Conservation (phyloP, 2,329 filamentous ascomycete species). For the Mollisiaceae sp. region DNA sequence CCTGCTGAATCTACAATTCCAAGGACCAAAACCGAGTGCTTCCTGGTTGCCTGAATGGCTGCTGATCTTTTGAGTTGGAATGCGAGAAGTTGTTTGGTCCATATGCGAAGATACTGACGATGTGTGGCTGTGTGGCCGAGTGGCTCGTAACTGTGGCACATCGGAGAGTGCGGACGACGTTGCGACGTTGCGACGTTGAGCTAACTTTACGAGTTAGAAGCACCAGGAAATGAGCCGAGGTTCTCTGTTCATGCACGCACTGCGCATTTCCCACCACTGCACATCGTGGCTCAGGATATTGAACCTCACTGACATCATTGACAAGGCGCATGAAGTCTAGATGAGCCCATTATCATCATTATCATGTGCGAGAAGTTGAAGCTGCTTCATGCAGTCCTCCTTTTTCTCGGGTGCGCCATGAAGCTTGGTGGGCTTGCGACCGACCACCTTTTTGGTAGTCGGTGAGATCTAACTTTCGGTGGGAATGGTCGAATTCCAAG, state of each 20-base stretch:
- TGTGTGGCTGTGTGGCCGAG: not conserved
- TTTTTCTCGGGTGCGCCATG: no score
- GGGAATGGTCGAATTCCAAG: no score
- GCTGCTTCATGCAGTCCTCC: no score
- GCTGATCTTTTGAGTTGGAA: not conserved
- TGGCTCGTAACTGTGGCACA: not conserved
- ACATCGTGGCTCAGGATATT: constrained; percentile 6
- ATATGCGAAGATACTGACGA: not conserved
- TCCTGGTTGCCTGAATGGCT: not conserved
- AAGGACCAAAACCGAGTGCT: not conserved
- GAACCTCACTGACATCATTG: not conserved
- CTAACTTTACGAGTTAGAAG: no score
- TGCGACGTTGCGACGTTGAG: not conserved
- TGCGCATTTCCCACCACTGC: not conserved
- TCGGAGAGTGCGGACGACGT: not conserved
- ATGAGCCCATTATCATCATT: not conserved
- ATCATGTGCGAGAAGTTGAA: no score
- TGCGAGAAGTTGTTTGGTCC: not conserved
- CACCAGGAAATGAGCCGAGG: not conserved
- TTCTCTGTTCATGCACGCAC: not conserved
- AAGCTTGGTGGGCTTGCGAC: no score
- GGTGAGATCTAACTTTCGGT: no score
- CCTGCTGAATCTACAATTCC: not conserved
- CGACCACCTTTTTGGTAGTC: no score
- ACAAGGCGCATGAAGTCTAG: constrained; percentile 1